Evolutionary conservation across 2,329 filamentous ascomycete species (phyloP).

Genomic region (Triangularia setosa): DNA sequence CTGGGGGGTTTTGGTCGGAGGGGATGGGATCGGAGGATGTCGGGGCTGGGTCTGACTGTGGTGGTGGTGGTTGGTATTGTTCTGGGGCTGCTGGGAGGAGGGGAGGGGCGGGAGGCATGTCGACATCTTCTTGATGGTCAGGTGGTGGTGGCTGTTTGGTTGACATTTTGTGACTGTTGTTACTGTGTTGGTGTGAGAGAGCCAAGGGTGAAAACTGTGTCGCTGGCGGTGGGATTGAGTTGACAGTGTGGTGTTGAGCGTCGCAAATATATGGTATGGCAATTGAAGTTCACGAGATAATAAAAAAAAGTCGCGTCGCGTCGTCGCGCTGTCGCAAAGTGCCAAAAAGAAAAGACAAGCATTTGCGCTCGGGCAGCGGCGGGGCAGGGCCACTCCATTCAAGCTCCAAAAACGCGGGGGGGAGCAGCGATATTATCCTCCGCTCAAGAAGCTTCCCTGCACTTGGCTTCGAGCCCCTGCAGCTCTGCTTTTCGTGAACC

Average conservation of each 20-base stretch:
- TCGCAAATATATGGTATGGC: not conserved
- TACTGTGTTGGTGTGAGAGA: not conserved
- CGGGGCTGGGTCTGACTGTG: not conserved
- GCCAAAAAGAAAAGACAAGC: not conserved
- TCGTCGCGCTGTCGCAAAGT: not conserved
- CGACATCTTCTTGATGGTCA: slow-evolving; percentile 15
- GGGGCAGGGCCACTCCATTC: too few species aligned
- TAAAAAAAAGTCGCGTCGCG: not conserved
- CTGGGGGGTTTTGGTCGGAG: not conserved
- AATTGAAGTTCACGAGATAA: not conserved
- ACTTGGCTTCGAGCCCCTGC: not conserved
- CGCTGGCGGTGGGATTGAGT: not conserved
- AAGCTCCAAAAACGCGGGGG: not conserved
- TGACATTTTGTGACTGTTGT: not conserved
- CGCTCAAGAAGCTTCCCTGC: not conserved
- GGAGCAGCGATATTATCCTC: too few species aligned
- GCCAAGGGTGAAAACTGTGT: too few species aligned
- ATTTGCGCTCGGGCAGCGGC: not conserved
- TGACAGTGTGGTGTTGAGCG: not conserved
- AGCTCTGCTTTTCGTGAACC: not conserved
- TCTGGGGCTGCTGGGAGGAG: not conserved
- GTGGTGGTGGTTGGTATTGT: not conserved
- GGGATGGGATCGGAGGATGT: not conserved
- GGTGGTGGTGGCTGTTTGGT: not conserved
- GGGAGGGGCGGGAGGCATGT: slow-evolving; percentile 9